These are phyloP conservation scores for Phanerochaete carnosa DNA, from an alignment of 768 basidiomycete genomes.

Conservation along the genomic window DNA sequence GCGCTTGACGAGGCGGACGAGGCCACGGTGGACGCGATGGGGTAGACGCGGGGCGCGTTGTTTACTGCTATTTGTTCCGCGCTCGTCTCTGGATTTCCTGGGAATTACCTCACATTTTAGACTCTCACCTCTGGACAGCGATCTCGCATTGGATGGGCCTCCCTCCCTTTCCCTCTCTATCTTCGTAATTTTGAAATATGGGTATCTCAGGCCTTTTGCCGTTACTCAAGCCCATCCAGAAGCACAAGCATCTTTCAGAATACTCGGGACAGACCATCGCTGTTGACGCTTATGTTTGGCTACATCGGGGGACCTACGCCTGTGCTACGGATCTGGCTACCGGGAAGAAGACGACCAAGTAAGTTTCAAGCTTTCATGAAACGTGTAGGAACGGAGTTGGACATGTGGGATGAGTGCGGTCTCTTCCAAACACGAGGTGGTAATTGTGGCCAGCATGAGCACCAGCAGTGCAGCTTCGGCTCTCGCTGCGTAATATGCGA, in stretches of 20 bases:
- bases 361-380: conserved; percentile 26
- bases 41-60: conserved; percentile 6
- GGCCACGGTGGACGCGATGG: neutral
- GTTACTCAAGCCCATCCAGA: conserved; percentile 87
- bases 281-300: conserved; percentile 94
- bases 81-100: neutral
- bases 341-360: conserved; percentile 82
- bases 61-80: conserved; percentile 1
- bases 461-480: neutral
- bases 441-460: neutral
- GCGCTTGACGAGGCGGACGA: neutral
- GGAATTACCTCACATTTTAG: neutral
- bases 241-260: conserved; percentile 71
- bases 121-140: neutral
- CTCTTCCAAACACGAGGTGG: neutral
- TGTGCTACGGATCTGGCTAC: conserved; percentile 91
- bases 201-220: conserved; percentile 91
- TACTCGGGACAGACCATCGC: conserved; percentile 83
- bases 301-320: conserved; percentile 83
- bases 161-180: neutral
- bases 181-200: conserved; percentile 45
- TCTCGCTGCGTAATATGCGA: neutral
- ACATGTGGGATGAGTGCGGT: neutral
- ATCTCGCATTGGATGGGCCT: neutral
- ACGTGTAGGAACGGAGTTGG: neutral